Conservation (phyloP, 129 eudicot genomes). For the Artemisia annua region DNA sequence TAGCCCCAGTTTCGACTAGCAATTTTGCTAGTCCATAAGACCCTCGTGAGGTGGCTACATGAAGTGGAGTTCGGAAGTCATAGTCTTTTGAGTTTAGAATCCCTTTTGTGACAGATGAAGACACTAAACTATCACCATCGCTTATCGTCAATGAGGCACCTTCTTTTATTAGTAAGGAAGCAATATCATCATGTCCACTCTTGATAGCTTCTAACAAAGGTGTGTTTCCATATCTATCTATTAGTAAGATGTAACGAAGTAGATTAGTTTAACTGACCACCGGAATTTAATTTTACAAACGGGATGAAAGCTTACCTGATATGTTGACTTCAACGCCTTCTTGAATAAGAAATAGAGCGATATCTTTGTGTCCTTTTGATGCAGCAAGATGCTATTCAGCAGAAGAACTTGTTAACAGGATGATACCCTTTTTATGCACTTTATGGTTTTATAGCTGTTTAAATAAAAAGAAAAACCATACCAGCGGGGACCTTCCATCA, state of each 20-base stretch:
- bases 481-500: no score
- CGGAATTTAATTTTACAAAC: background rate
- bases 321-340: conserved; percentile 41
- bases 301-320: conserved; percentile 32
- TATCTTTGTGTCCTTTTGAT: no score
- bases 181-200: conserved; percentile 55
- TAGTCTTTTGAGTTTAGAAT: conserved; percentile 53
- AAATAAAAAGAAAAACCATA: no score
- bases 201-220: conserved; percentile 57
- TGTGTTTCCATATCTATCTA: conserved; percentile 42
- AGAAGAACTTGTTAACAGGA: no score
- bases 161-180: conserved; percentile 47
- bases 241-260: conserved; percentile 33
- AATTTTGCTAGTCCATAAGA: no score
- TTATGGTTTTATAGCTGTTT: no score
- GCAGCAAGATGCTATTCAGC: no score
- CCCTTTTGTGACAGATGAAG: conserved; percentile 54
- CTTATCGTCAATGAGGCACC: conserved; percentile 47
- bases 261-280: background rate
- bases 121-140: conserved; percentile 52
- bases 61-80: no score
- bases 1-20: no score
- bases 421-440: no score
- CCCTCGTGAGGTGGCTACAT: no score
- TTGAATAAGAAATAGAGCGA: background rate